These are phyloP conservation scores for Trichoderma semiorbis DNA, from an alignment of 2,329 filamentous ascomycete species.

Conservation along the genomic window DNA sequence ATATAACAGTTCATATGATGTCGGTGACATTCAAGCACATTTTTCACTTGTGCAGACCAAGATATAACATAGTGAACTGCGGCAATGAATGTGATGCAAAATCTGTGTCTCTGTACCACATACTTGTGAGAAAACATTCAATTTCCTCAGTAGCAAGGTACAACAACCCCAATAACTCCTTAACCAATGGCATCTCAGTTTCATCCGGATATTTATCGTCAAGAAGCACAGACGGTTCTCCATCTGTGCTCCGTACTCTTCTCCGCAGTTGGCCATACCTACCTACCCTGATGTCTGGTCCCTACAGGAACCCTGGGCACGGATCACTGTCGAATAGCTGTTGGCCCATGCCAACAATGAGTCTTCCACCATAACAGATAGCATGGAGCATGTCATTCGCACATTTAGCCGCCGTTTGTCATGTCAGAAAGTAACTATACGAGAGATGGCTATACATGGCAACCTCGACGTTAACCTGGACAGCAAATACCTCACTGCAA, in stretches of 20 bases:
- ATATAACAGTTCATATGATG: not conserved
- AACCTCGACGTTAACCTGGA: not conserved
- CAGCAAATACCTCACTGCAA: not conserved
- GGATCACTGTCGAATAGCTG: not conserved
- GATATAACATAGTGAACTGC: no score
- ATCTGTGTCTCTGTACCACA: not conserved
- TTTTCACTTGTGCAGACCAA: not conserved
- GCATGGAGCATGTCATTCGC: not conserved
- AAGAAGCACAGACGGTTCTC: not conserved
- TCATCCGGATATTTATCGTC: not conserved
- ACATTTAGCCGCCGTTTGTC: not conserved
- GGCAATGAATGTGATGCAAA: not conserved
- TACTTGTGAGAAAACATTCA: not conserved
- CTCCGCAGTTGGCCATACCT: not conserved
- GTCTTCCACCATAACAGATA: not conserved
- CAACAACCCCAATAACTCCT: not conserved
- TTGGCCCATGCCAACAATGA: not conserved
- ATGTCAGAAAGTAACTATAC: not conserved
- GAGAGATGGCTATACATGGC: not conserved
- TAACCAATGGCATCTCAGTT: not conserved
- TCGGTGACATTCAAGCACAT: not conserved
- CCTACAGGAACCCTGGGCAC: not conserved
- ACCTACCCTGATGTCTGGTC: not conserved
- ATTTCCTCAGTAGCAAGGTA: not conserved
- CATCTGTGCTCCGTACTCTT: not conserved